A percentile compares a stretch with the other conserved stretches of the same genome.
phyloP scores from a whole-genome alignment of 139 green algal species.

The Edaphochlamys debaryana region DNA sequence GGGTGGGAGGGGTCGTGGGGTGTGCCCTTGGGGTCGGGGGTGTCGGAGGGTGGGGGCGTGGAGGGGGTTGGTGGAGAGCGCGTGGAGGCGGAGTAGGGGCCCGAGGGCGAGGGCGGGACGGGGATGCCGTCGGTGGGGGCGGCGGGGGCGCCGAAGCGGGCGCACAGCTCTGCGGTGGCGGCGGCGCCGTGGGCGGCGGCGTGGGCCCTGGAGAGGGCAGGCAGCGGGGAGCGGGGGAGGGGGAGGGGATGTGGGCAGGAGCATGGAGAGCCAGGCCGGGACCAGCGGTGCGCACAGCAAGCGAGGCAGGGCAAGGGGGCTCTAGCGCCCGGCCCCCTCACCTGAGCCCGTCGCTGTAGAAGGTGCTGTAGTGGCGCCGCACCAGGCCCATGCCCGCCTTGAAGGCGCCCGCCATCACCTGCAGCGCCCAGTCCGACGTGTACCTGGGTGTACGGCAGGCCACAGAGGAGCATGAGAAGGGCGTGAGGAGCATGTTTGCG shows the following conservation, averaged over 20 bases:
- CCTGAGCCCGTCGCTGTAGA: neutral
- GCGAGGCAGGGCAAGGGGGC: neutral
- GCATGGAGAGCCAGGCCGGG: no score
- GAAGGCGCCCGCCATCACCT: conserved; percentile 10
- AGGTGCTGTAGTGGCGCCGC: neutral
- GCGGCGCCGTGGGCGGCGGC: neutral
- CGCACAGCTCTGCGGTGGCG: neutral
- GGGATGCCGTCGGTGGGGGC: no score
- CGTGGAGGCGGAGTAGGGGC: no score
- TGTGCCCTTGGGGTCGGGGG: no score
- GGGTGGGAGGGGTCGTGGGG: no score
- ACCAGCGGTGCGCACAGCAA: no score
- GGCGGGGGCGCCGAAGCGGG: neutral
- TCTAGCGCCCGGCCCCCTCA: neutral
- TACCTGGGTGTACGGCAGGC: no score
- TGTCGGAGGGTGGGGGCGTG: no score
- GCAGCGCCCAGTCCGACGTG: conserved; percentile 41
- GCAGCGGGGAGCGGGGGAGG: no score
- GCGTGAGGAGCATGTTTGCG: neutral
- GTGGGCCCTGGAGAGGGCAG: neutral
- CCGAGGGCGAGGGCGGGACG: no score
- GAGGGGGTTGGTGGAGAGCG: no score
- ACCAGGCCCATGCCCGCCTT: neutral
- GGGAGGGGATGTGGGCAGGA: no score
- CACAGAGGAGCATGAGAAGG: neutral